Evolutionary conservation across 306 rosid genomes (phyloP).

Genomic region (Hippophae gyantsensis): DNA sequence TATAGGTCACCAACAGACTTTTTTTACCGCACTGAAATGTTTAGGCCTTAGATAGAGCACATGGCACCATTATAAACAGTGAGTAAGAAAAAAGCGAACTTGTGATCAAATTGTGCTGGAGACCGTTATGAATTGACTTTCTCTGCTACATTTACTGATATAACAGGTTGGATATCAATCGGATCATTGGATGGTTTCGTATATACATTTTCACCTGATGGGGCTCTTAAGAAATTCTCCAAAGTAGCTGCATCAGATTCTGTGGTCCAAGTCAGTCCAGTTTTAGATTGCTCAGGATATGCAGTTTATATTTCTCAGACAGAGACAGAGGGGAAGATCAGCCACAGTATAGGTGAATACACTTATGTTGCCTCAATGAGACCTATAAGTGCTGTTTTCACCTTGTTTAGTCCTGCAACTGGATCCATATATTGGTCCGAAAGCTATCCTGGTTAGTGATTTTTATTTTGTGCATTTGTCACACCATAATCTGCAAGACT

Average conservation of each 20-base stretch:
- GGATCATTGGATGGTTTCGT: conserved; percentile 73
- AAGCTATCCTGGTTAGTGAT: conserved; percentile 42
- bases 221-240: conserved; percentile 55
- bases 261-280: conserved; percentile 51
- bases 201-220: conserved; percentile 64
- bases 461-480: not conserved
- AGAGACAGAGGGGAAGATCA: conserved; percentile 58
- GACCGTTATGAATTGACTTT: not conserved
- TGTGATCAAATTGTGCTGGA: not conserved
- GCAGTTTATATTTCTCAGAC: conserved; percentile 58
- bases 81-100: not conserved
- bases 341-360: conserved; percentile 33
- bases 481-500: not conserved
- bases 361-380: conserved; percentile 45
- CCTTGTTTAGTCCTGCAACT: conserved; percentile 58
- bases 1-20: not conserved
- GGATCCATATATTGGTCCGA: conserved; percentile 70
- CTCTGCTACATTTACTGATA: not conserved
- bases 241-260: conserved; percentile 30
- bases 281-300: conserved; percentile 76
- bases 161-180: conserved; percentile 65
- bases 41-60: no score
- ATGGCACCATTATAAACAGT: no score
- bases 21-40: no score
- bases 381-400: conserved; percentile 44